Evolutionary conservation across 2,329 filamentous ascomycete species (phyloP).

Genomic region (Remersonia thermophila): DNA sequence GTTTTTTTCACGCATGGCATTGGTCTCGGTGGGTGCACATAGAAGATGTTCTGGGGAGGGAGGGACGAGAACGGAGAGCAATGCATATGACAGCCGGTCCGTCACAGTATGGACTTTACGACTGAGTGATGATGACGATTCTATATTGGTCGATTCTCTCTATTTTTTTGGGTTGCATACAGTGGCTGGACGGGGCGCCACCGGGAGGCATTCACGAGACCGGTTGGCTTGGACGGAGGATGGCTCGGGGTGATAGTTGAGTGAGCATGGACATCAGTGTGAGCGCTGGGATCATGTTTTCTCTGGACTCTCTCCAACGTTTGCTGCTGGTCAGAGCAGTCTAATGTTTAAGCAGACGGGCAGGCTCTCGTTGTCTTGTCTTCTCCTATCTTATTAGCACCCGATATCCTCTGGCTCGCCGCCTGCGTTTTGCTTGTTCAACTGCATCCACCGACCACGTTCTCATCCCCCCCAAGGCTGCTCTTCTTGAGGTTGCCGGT

Average conservation of each 20-base stretch:
- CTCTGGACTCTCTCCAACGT: neutral
- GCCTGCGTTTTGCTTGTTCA: no score
- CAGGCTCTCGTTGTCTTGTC: constrained; percentile 1
- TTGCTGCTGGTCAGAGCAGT: neutral
- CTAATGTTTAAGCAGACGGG: constrained; percentile 8
- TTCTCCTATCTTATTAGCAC: neutral
- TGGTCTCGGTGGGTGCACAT: constrained; percentile 7
- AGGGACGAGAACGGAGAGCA: no score
- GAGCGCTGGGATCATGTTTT: neutral
- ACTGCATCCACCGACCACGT: no score
- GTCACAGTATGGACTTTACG: constrained; percentile 2
- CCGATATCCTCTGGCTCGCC: no score
- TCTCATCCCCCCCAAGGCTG: no score
- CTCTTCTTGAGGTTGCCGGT: no score
- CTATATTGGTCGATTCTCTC: constrained; percentile 3
- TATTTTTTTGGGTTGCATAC: neutral
- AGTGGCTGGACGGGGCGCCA: no score
- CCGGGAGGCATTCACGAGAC: no score
- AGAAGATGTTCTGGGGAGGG: constrained; percentile 2
- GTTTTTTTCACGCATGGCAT: constrained; percentile 4
- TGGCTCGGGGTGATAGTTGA: no score
- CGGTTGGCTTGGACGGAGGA: no score
- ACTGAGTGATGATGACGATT: constrained; percentile 12
- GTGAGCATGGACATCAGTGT: no score
- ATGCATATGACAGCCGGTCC: constrained; percentile 9